phyloP scores from a whole-genome alignment of 129 eudicot genomes.

The Flaveria linearis region DNA sequence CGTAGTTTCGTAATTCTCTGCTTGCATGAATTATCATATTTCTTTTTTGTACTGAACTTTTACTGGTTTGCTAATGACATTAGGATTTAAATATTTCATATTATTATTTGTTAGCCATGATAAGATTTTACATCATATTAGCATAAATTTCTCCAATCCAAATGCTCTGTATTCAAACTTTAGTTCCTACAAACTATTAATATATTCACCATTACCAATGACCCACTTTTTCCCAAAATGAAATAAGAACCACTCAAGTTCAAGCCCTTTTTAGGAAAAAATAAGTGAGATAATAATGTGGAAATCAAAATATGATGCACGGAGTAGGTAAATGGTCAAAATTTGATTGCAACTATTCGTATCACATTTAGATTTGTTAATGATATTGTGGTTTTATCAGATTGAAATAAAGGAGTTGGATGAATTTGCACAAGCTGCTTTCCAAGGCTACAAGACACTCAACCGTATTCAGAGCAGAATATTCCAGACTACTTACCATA shows the following conservation, averaged over 20 bases:
- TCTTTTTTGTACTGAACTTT: not conserved
- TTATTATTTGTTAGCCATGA: not conserved
- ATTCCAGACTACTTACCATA: slow-evolving; percentile 75
- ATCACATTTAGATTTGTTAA: not conserved
- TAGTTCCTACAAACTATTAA: not conserved
- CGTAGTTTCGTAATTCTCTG: slow-evolving; percentile 1
- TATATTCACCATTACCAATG: not conserved
- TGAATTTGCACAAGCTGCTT: slow-evolving; percentile 99
- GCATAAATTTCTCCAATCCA: not conserved
- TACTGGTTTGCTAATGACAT: slow-evolving; percentile 5
- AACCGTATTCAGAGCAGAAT: slow-evolving; percentile 99
- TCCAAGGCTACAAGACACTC: slow-evolving; percentile 86
- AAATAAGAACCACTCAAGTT: not conserved
- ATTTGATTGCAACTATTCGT: slow-evolving; percentile 8
- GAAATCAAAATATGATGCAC: slow-evolving; percentile 14
- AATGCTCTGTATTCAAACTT: slow-evolving; percentile 2
- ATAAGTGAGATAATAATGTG: not conserved
- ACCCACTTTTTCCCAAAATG: not conserved
- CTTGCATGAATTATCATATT: not conserved
- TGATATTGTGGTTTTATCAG: slow-evolving; percentile 42
- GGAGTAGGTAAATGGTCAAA: slow-evolving; percentile 18
- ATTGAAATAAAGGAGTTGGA: slow-evolving; percentile 93
- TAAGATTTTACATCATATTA: slow-evolving; percentile 12
- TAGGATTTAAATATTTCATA: not conserved
- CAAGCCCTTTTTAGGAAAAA: not conserved